A percentile compares a stretch with the other conserved stretches of the same genome.
These are phyloP conservation scores for Rugosomyces carneus DNA, from an alignment of 1,284 basidiomycete species.

Conservation along the genomic window DNA sequence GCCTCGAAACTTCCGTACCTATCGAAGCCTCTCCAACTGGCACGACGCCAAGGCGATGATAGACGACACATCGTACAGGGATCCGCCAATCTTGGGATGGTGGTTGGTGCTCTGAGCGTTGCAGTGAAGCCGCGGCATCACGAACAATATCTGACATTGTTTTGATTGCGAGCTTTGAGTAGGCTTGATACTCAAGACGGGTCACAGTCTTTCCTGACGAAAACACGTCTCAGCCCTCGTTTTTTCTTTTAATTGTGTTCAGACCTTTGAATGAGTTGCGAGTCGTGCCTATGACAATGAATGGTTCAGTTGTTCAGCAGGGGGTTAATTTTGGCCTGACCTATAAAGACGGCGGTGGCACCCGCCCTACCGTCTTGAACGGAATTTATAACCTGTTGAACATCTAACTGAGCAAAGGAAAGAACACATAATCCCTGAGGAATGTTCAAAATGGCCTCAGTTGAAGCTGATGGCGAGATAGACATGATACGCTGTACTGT, in stretches of 20 bases:
- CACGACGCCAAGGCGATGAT: slow-evolving; percentile 78
- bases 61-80: slow-evolving; percentile 51
- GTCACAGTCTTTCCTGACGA: slow-evolving; percentile 61
- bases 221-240: background rate
- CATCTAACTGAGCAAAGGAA: slow-evolving; percentile 54
- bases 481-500: no score
- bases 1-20: slow-evolving; percentile 20
- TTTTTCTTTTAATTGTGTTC: background rate
- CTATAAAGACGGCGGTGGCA: slow-evolving; percentile 70
- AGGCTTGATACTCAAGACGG: slow-evolving; percentile 77
- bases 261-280: slow-evolving; percentile 49
- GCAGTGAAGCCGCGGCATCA: slow-evolving; percentile 36
- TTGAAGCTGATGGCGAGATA: slow-evolving; percentile 34
- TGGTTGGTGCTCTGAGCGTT: slow-evolving; percentile 35
- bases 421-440: slow-evolving; percentile 51
- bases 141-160: slow-evolving; percentile 62
- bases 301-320: slow-evolving; percentile 5
- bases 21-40: slow-evolving; percentile 78
- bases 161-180: slow-evolving; percentile 77
- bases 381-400: slow-evolving; percentile 48
- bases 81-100: slow-evolving; percentile 25
- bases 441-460: slow-evolving; percentile 39
- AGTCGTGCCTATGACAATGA: slow-evolving; percentile 31
- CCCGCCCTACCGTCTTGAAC: slow-evolving; percentile 63
- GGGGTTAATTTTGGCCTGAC: slow-evolving; percentile 34